Evolutionary conservation across 2,329 filamentous ascomycete genomes (phyloP).

Genomic region (Ilyonectria robusta): DNA sequence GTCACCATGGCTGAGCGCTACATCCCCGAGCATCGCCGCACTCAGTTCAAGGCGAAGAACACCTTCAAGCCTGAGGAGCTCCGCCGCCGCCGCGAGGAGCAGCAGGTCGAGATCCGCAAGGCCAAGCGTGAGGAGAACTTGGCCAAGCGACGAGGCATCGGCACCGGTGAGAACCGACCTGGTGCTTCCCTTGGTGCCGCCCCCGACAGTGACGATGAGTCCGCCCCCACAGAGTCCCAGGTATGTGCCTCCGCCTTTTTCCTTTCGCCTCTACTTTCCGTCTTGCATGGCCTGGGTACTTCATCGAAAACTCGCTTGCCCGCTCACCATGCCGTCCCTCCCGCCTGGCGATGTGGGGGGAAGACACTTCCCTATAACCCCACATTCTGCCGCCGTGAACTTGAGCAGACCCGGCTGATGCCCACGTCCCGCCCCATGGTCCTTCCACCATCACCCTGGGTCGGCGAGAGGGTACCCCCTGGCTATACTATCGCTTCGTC

Average conservation of each 20-base stretch:
- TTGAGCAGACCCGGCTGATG: slow-evolving; percentile 31
- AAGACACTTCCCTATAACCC: slow-evolving; percentile 49
- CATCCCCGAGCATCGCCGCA: slow-evolving; percentile 99
- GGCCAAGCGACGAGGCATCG: slow-evolving; percentile 96
- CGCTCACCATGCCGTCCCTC: slow-evolving; percentile 37
- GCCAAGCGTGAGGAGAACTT: slow-evolving; percentile 99
- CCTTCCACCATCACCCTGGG: slow-evolving; percentile 15
- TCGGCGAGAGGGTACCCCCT: slow-evolving; percentile 18
- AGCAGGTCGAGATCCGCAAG: slow-evolving; percentile 99
- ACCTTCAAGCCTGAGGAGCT: slow-evolving; percentile 99
- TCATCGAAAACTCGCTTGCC: slow-evolving; percentile 28
- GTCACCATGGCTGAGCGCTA: slow-evolving; percentile 95
- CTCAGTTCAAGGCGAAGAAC: slow-evolving; percentile 99
- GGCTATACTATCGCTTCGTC: slow-evolving; percentile 13
- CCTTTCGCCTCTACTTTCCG: slow-evolving; percentile 23
- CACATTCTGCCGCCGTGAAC: slow-evolving; percentile 48
- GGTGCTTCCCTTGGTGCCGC: slow-evolving; percentile 89
- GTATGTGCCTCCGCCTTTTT: slow-evolving; percentile 64
- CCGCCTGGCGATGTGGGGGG: slow-evolving; percentile 52
- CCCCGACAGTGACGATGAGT: slow-evolving; percentile 97
- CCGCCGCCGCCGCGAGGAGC: slow-evolving; percentile 96
- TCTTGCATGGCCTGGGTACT: slow-evolving; percentile 2
- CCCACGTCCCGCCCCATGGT: slow-evolving; percentile 30
- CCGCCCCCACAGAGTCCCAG: slow-evolving; percentile 94
- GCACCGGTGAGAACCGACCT: slow-evolving; percentile 82